A percentile compares a stretch with the other conserved stretches of the same genome.
phyloP scores from a whole-genome alignment of 768 basidiomycete species.

The Postia placenta region DNA sequence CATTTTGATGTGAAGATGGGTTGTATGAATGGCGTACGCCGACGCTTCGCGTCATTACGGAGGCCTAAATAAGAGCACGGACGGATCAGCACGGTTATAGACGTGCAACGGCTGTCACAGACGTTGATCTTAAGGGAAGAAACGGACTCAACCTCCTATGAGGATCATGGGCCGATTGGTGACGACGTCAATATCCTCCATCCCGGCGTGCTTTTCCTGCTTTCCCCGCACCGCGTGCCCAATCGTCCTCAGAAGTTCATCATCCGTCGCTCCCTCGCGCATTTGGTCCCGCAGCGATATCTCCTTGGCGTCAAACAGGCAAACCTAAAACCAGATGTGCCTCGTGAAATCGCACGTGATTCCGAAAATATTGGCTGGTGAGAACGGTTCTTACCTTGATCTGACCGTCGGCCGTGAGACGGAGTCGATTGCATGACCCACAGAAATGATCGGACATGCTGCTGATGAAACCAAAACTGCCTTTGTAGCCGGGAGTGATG shows the following conservation, averaged over 20 bases:
- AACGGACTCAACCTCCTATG: conserved; percentile 82
- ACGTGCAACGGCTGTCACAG: background rate
- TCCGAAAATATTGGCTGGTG: background rate
- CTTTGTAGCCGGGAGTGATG: conserved; percentile 62
- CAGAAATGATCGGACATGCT: conserved; percentile 96
- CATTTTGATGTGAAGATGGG: background rate
- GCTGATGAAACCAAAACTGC: conserved; percentile 82
- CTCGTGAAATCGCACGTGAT: background rate
- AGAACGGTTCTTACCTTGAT: conserved; percentile 54
- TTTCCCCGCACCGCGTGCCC: conserved; percentile 62
- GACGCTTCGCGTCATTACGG: background rate
- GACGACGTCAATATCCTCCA: conserved; percentile 73
- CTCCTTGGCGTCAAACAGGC: conserved; percentile 81
- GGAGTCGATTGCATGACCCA: conserved; percentile 73
- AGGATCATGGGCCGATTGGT: conserved; percentile 87
- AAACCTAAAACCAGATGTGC: conserved; percentile 43
- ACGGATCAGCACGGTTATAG: background rate
- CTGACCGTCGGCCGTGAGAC: conserved; percentile 86
- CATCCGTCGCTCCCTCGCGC: conserved; percentile 58
- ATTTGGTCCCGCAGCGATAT: conserved; percentile 75
- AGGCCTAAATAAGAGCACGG: background rate
- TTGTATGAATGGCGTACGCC: background rate
- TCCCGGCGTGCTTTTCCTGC: conserved; percentile 78
- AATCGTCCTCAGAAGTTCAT: conserved; percentile 53
- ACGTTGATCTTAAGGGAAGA: conserved; percentile 14